phyloP scores from a whole-genome alignment of 1,284 basidiomycete genomes.

The Apiotrichum laibachii region DNA sequence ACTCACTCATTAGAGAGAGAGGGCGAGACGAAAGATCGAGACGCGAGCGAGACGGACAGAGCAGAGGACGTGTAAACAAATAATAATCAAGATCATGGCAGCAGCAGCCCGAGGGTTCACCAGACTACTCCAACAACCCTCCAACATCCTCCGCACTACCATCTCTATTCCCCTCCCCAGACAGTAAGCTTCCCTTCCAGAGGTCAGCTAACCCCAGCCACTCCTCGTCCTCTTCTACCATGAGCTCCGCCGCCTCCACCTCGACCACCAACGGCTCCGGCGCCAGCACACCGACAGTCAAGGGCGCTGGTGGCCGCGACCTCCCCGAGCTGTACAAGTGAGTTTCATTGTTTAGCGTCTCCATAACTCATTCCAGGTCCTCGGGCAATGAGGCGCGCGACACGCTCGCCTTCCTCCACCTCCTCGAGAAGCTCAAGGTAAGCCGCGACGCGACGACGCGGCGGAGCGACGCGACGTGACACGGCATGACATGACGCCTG shows the following conservation, averaged over 20 bases:
- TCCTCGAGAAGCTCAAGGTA: conserved; percentile 83
- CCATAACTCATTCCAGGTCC: conserved; percentile 51
- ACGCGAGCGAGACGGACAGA: no score
- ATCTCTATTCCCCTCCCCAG: background rate
- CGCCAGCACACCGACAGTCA: background rate
- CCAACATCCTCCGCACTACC: background rate
- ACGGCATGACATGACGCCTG: no score
- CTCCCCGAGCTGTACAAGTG: conserved; percentile 25
- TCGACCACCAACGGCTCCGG: background rate
- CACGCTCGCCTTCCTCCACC: conserved; percentile 81
- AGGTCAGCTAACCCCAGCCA: background rate
- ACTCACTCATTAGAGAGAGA: no score
- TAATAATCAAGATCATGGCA: no score
- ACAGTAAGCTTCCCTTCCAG: background rate
- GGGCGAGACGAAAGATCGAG: no score
- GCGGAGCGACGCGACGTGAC: no score
- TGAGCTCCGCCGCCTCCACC: background rate
- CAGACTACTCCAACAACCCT: no score
- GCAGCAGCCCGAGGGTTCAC: no score
- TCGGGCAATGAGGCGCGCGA: conserved; percentile 62
- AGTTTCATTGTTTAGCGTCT: background rate
- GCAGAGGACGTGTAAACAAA: no score
- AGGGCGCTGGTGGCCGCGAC: conserved; percentile 21
- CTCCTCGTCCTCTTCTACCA: no score
- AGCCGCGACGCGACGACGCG: background rate